These are phyloP conservation scores for Globomyces sp. DNA, from an alignment of 371 early-diverging fungal genomes.

Conservation along the genomic window DNA sequence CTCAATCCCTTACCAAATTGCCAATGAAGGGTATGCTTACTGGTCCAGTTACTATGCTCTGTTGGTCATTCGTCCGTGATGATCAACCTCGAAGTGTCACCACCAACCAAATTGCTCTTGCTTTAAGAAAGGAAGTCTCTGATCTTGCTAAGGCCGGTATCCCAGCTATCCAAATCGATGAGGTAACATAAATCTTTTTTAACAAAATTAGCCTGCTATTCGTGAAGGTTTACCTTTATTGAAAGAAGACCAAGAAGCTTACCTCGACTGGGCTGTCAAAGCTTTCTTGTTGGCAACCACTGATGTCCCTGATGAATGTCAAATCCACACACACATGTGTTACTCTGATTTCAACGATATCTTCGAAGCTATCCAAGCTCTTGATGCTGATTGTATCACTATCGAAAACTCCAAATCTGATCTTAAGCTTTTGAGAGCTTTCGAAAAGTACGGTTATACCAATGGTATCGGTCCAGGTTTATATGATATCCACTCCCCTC, in stretches of 20 bases:
- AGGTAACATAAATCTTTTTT: conserved; percentile 27
- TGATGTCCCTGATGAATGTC: conserved; percentile 84
- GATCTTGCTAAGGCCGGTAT: conserved; percentile 93
- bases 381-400: conserved; percentile 80
- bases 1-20: conserved; percentile 82
- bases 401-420: conserved; percentile 97
- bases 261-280: conserved; percentile 93
- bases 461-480: conserved; percentile 95
- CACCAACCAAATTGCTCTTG: conserved; percentile 89
- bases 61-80: conserved; percentile 97
- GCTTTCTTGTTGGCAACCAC: conserved; percentile 89
- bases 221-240: conserved; percentile 97
- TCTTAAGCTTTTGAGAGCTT: conserved; percentile 86
- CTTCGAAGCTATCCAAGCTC: conserved; percentile 80
- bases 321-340: conserved; percentile 87
- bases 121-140: conserved; percentile 92
- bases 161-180: conserved; percentile 94
- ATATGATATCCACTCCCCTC: conserved; percentile 89
- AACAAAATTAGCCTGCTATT: conserved; percentile 71
- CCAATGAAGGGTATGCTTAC: conserved; percentile 86
- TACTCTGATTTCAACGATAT: conserved; percentile 98
- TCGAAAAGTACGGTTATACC: conserved; percentile 78
- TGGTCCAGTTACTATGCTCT: conserved; percentile 73
- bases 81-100: conserved; percentile 86
- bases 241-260: conserved; percentile 78